Conservation (phyloP, 177 flowering plant genomes). For the Tripterygium wilfordii region DNA sequence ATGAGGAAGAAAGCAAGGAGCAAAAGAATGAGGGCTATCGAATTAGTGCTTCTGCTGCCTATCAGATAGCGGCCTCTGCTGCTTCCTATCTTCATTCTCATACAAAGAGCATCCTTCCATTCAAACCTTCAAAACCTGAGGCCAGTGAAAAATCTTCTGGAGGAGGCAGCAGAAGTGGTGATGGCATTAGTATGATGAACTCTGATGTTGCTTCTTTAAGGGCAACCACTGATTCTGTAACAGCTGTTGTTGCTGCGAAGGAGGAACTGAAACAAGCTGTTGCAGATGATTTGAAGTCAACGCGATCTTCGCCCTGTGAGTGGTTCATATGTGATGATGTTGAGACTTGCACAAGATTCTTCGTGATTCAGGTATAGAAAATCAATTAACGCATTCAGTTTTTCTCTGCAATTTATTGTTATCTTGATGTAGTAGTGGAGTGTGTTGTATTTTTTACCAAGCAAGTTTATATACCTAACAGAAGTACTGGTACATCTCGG, state of each 20-base stretch:
- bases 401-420: too few relatives aligned
- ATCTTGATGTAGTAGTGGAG: background rate
- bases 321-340: slow-evolving; percentile 97
- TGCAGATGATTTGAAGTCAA: slow-evolving; percentile 76
- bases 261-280: slow-evolving; percentile 96
- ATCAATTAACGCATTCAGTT: too few relatives aligned
- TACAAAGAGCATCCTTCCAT: slow-evolving; percentile 62
- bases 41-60: slow-evolving; percentile 65
- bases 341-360: slow-evolving; percentile 65
- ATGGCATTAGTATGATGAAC: slow-evolving; percentile 16
- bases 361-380: slow-evolving; percentile 78
- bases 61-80: slow-evolving; percentile 77
- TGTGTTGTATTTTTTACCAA: too few relatives aligned
- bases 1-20: slow-evolving; percentile 22
- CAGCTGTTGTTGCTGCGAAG: slow-evolving; percentile 87
- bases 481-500: too few relatives aligned
- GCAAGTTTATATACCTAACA: too few relatives aligned
- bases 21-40: slow-evolving; percentile 26
- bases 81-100: slow-evolving; percentile 85
- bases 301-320: slow-evolving; percentile 77
- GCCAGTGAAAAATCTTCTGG: slow-evolving; percentile 11
- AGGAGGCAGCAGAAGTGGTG: slow-evolving; percentile 9
- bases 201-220: slow-evolving; percentile 65
- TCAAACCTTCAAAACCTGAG: slow-evolving; percentile 33
- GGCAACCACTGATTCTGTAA: slow-evolving; percentile 86